phyloP scores from a whole-genome alignment of 164 flowering plant genomes.

The Berberis vulgaris region DNA sequence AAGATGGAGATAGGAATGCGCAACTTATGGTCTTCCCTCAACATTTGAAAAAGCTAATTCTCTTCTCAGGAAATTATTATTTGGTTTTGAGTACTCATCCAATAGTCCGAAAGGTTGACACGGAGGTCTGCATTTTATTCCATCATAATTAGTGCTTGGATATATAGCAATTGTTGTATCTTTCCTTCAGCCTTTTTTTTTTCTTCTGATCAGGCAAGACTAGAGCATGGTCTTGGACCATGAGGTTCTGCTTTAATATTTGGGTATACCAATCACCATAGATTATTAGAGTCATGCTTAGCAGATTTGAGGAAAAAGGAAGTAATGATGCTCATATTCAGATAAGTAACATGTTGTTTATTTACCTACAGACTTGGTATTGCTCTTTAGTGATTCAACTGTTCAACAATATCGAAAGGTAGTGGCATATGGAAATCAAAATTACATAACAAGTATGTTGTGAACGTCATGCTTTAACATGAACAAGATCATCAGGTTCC shows the following conservation, averaged over 20 bases:
- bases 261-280: constrained; percentile 80
- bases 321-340: constrained; percentile 29
- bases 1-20: constrained; percentile 13
- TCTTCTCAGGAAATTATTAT: constrained; percentile 93
- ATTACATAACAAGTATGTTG: too few species aligned
- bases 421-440: too few species aligned
- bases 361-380: neutral
- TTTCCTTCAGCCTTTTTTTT: neutral
- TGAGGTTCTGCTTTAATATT: constrained; percentile 93
- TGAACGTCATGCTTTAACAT: too few species aligned
- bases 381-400: neutral
- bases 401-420: neutral
- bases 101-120: constrained; percentile 52
- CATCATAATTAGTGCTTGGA: neutral
- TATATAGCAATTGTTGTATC: neutral
- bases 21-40: constrained; percentile 7
- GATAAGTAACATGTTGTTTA: neutral
- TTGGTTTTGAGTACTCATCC: constrained; percentile 93
- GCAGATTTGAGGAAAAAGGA: constrained; percentile 86
- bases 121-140: constrained; percentile 34
- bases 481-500: too few species aligned
- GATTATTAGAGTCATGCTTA: constrained; percentile 62
- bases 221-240: constrained; percentile 89
- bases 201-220: constrained; percentile 47
- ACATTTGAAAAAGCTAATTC: constrained; percentile 43